Base-by-base conservation (phyloP, 2,329 filamentous ascomycete genomes). In the Myotisia sp. region DNA sequence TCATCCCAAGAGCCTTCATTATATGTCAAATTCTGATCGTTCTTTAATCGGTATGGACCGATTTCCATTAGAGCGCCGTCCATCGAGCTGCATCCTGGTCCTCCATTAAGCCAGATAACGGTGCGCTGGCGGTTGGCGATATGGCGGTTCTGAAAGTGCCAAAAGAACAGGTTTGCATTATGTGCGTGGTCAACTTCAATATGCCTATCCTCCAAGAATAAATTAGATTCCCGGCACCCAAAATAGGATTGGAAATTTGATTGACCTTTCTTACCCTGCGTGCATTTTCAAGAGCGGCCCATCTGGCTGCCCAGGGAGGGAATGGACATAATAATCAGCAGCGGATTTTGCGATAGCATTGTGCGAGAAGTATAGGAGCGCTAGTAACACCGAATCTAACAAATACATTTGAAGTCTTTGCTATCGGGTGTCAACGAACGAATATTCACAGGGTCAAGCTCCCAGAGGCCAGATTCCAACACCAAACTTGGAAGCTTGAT, bases 1-100 rank as follows among this genome's bases (percentile, higher is more conserved):
- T 98, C 87, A 57, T 93, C 80, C 92, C 92, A 98, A 1, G 85
- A 86, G n/a, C 90, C 90, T 36, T 92, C 79, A 55, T 94, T 94
- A 54, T 83, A 76, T 38, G 65, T 66, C 37, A 98, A 63, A 49
- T 77, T 67, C 59, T 69, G 59, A 20, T 79, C 71, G 44, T 87
- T 71, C 51, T 79, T 78, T 37, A 98, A 63, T 44, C 90, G 70
- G 56, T 94, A 98, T 2, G 90, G 90, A 0, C 90, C 90, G 43
- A 98, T 74, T 58, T 98, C 90, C 76, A 95, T 95, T 65, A 95
- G 59, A 2, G 84, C 85, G 45, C 87, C 90, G 56, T 98, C 92
- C 68, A 94, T 86, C 18, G 87, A 95, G 57, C 85, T 94, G 59
- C 90, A 98, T 18, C 92, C 90, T 1, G 90, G 90, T 0, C 90